These are phyloP conservation scores for Medicago ruthenica DNA, from an alignment of 306 rosid genomes.

Conservation along the genomic window DNA sequence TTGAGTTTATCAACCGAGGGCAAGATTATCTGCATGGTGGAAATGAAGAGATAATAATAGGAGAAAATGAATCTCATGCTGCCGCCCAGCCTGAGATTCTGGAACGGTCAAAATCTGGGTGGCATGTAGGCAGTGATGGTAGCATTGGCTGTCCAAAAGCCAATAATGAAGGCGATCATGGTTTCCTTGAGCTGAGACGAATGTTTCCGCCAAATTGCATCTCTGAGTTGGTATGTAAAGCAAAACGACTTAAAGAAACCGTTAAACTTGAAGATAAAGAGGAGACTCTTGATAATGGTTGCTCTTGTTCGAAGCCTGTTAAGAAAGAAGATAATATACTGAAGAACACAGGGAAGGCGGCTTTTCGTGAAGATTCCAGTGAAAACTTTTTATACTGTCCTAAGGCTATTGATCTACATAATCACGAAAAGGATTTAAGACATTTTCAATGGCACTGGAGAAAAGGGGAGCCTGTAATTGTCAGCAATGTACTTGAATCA, in stretches of 20 bases:
- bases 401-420: background rate
- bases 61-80: background rate
- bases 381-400: background rate
- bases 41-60: background rate
- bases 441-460: constrained; percentile 63
- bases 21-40: background rate
- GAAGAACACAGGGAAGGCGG: background rate
- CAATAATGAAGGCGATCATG: background rate
- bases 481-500: constrained; percentile 67
- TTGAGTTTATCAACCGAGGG: background rate
- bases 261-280: background rate
- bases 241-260: background rate
- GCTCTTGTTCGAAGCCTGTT: background rate
- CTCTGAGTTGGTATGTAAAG: background rate
- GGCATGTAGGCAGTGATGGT: background rate
- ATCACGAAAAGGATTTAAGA: background rate
- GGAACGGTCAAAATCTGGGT: background rate
- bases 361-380: background rate
- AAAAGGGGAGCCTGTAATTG: constrained; percentile 85
- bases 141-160: background rate
- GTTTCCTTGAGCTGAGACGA: background rate
- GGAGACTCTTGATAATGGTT: background rate
- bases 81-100: background rate
- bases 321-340: background rate
- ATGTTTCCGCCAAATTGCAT: background rate